Evolutionary conservation across 2,329 filamentous ascomycete genomes (phyloP).

Genomic region (Sporothrix pallida): DNA sequence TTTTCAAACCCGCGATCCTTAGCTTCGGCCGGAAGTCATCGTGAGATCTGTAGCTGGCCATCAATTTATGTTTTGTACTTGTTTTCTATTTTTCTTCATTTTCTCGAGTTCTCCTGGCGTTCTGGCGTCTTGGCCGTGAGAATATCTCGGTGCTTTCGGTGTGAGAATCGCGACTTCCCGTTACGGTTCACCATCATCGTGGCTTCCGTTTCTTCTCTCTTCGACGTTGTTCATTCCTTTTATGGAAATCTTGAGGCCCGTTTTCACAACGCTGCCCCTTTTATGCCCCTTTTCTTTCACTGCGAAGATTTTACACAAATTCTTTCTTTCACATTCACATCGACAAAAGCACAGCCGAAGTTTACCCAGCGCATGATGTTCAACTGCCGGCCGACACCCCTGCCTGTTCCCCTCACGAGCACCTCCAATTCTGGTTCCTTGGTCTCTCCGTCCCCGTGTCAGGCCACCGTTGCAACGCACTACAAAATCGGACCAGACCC

Average conservation of each 20-base stretch:
- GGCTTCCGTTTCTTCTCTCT: not conserved
- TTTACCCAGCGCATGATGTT: not conserved
- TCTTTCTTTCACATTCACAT: not conserved
- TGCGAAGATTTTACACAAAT: not conserved
- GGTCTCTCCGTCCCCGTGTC: constrained; percentile 1
- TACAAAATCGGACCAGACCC: not conserved
- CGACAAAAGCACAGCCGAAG: not conserved
- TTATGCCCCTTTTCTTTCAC: not conserved
- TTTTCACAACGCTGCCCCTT: not conserved
- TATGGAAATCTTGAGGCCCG: not conserved
- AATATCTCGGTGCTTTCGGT: constrained; percentile 3
- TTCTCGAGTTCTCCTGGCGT: not conserved
- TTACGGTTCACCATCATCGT: not conserved
- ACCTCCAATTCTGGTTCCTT: not conserved
- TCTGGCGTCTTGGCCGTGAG: not conserved
- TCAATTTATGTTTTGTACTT: not conserved
- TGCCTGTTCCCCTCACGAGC: constrained; percentile 17
- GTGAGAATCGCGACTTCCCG: not conserved
- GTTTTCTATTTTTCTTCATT: not conserved
- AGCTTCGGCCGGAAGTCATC: not conserved
- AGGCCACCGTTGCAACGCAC: not conserved
- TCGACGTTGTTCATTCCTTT: not conserved
- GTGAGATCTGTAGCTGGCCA: not conserved
- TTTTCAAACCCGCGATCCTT: constrained; percentile 16
- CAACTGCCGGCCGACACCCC: constrained; percentile 4